Percentiles rank a stretch among this genome's conserved stretches.
Evolutionary conservation across 1,284 basidiomycete genomes (phyloP).

Genomic region (Amylostereum chailletii): DNA sequence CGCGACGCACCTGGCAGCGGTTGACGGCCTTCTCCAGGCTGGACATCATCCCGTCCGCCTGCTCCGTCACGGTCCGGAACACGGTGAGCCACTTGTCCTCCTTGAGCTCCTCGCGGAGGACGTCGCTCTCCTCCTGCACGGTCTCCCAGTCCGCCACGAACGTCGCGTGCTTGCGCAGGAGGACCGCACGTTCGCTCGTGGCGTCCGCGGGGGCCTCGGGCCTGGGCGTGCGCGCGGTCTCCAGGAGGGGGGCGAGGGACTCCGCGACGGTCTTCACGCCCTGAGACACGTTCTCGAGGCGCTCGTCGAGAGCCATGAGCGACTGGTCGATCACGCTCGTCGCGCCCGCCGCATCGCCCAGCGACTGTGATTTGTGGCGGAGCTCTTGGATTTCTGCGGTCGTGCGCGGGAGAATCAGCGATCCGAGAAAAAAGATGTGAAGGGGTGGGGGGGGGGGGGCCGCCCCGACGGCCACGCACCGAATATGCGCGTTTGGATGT

Average conservation of each 20-base stretch:
- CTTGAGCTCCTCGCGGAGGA: constrained; percentile 82
- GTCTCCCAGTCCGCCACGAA: constrained; percentile 72
- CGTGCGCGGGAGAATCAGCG: constrained; percentile 2
- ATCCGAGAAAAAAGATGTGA: constrained; percentile 2
- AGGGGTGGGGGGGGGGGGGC: neutral
- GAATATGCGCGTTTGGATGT: constrained; percentile 82
- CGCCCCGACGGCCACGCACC: constrained; percentile 33
- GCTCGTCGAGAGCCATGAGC: constrained; percentile 71
- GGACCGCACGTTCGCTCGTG: constrained; percentile 37
- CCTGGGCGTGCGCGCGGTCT: constrained; percentile 42
- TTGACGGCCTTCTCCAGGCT: constrained; percentile 87
- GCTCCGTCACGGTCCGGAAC: constrained; percentile 87
- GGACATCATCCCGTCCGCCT: constrained; percentile 95
- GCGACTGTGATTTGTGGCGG: constrained; percentile 66
- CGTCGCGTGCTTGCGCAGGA: constrained; percentile 64
- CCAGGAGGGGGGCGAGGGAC: constrained; percentile 50
- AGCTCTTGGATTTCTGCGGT: constrained; percentile 73
- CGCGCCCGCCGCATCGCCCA: constrained; percentile 46
- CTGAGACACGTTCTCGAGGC: constrained; percentile 63
- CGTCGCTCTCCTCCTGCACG: constrained; percentile 73
- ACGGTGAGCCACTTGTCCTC: constrained; percentile 95
- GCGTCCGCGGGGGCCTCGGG: constrained; percentile 18
- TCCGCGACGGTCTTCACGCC: constrained; percentile 62
- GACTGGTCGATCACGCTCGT: constrained; percentile 72
- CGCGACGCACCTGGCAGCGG: constrained; percentile 61